Base-by-base conservation (phyloP, 495 filamentous ascomycete genomes). In the Penicilliopsis zonata region DNA sequence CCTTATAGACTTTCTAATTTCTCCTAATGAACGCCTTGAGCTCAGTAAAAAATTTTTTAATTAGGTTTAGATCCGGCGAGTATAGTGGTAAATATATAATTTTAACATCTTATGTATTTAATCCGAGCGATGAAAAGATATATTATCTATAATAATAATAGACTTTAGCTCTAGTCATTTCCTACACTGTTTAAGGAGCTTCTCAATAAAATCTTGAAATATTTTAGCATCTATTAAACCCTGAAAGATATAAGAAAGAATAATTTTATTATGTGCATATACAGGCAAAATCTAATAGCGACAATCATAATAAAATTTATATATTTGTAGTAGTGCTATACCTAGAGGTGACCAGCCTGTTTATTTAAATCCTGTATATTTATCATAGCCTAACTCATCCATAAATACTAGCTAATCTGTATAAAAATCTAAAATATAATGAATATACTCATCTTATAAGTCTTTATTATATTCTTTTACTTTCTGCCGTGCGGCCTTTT, bases 101-200 rank as follows among this genome's bases (percentile, higher is more conserved):
- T 26, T 35, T 49, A 2, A 60, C 52, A 9, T 56, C 48, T 55
- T 31, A 28, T 51, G 20, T 13, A 60, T 44, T 24, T 43, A 25
- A 19, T 46, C 40, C 13, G 30, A 46, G 34, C 43, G 38, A 36
- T 63, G 43, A 60, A 59, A 21, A 57, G 27, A 25, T 12, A 44
- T 43, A 44, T 63, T 61, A 31, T 63, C 58, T 42, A 61, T 61
- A 18, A 63, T 30, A 15, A 63, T 24, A 13, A 63, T 53, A 7
- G 46, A 63, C 24, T 49, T 55, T 15, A 37, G 54, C 31, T 51
- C 43, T 6, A 45, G 54, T 40, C 38, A 63, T 40, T 25, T 49
- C 26, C 45, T 34, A 34, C 33, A 54, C 24, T 53, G 37, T 20
- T 23, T 38, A 16, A 59, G 43, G 3, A 49, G 42, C 42, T 57